Percentiles rank a stretch among this genome's conserved stretches.
Evolutionary conservation across 2,329 filamentous ascomycete species (phyloP).

Genomic region (Epichloe typhina): DNA sequence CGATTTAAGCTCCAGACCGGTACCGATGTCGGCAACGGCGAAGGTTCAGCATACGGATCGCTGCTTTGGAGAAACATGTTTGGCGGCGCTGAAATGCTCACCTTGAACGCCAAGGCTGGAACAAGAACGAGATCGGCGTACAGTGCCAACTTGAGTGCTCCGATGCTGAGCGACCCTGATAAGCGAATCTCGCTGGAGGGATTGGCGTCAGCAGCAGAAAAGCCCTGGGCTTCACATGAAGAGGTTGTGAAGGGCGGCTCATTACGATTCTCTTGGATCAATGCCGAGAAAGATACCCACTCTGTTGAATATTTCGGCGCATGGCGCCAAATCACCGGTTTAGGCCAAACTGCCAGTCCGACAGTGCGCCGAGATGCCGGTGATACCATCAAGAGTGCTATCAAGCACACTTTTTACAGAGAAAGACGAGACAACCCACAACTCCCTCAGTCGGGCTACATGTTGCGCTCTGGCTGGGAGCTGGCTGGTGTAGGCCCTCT

Average conservation of each 20-base stretch:
- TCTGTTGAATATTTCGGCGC: slow-evolving; percentile 67
- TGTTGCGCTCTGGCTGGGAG: slow-evolving; percentile 65
- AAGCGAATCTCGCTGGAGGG: slow-evolving; percentile 66
- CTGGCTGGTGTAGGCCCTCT: slow-evolving; percentile 78
- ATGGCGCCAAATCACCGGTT: slow-evolving; percentile 80
- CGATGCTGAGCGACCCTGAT: slow-evolving; percentile 74
- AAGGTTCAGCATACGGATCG: slow-evolving; percentile 87
- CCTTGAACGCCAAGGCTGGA: slow-evolving; percentile 74
- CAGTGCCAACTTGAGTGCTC: slow-evolving; percentile 71
- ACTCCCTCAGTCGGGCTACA: slow-evolving; percentile 70
- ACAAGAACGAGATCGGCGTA: slow-evolving; percentile 88
- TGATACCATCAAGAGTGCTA: slow-evolving; percentile 77
- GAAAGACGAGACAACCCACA: slow-evolving; percentile 77
- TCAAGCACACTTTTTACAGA: slow-evolving; percentile 69
- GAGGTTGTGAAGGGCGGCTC: slow-evolving; percentile 71
- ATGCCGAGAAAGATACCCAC: slow-evolving; percentile 51
- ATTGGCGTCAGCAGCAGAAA: slow-evolving; percentile 71
- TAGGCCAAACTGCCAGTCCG: slow-evolving; percentile 63
- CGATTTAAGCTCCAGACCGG: slow-evolving; percentile 84
- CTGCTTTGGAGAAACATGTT: slow-evolving; percentile 83
- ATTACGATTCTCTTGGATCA: slow-evolving; percentile 64
- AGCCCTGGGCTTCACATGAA: slow-evolving; percentile 89
- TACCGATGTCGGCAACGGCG: slow-evolving; percentile 84
- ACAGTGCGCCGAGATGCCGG: slow-evolving; percentile 76
- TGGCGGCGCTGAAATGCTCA: slow-evolving; percentile 82